Evolutionary conservation across 257 asterid genomes (phyloP).

Genomic region (Avicennia marina): DNA sequence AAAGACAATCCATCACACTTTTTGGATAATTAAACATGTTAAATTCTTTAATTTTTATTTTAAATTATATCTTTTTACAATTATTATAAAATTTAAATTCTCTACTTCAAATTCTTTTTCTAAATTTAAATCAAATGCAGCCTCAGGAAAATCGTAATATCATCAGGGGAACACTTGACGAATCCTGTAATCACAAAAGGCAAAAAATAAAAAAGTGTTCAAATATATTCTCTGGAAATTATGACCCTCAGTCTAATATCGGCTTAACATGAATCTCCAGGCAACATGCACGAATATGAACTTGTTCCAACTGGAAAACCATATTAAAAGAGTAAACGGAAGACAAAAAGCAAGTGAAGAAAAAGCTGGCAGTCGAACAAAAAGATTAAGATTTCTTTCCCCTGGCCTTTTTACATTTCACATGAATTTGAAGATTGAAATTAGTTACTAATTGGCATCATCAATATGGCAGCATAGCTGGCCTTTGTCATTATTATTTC

Average conservation of each 20-base stretch:
- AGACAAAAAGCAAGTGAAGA: not conserved
- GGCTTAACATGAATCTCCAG: constrained; percentile 26
- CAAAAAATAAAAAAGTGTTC: not conserved
- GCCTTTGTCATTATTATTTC: no score
- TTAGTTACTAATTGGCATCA: not conserved
- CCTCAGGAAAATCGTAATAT: constrained; percentile 15
- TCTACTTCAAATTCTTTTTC: no score
- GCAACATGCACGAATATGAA: constrained; percentile 30
- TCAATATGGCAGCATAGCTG: no score
- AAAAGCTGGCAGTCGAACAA: not conserved
- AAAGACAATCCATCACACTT: no score
- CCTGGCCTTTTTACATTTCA: constrained; percentile 11
- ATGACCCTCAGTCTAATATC: constrained; percentile 15
- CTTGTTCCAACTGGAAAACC: constrained; percentile 27
- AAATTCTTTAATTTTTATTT: no score
- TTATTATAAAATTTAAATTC: no score
- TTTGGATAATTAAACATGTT: no score
- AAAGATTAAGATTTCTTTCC: constrained; percentile 3
- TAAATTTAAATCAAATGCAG: no score
- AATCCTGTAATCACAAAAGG: not conserved
- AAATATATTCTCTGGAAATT: constrained; percentile 27
- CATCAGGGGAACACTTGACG: constrained; percentile 20
- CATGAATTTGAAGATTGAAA: not conserved
- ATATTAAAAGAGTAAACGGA: no score
- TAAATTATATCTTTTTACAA: no score